phyloP scores from a whole-genome alignment of 148 eudicot genomes.

The Cornus suecica region DNA sequence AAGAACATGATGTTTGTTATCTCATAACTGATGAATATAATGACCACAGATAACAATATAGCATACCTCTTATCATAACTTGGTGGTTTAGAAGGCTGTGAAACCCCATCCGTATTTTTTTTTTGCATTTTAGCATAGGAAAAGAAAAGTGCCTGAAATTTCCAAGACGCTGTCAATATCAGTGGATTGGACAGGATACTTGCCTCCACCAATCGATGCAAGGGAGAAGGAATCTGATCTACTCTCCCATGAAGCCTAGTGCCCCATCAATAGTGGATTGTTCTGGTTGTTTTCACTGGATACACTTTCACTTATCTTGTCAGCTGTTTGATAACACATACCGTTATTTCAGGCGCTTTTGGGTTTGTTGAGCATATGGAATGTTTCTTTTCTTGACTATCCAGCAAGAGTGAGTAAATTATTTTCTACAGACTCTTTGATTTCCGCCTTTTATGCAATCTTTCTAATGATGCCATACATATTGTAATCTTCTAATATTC shows the following conservation, averaged over 20 bases:
- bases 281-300: constrained; percentile 1
- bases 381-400: constrained; percentile 90
- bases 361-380: constrained; percentile 93
- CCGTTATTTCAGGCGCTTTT: constrained; percentile 71
- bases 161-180: not conserved
- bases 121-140: not conserved
- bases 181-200: not conserved
- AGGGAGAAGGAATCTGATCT: not conserved
- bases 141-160: not conserved
- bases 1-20: not conserved
- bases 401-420: constrained; percentile 83
- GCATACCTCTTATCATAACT: not conserved
- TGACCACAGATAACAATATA: not conserved
- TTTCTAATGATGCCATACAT: not conserved
- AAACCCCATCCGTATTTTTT: not conserved
- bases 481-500: constrained; percentile 1
- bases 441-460: constrained; percentile 3
- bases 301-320: not conserved
- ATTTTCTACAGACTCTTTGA: not conserved
- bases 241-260: not conserved
- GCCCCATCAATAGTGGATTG: not conserved
- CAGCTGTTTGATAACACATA: constrained; percentile 1
- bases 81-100: not conserved
- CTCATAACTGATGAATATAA: not conserved
- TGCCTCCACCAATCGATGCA: not conserved